Base-by-base conservation (phyloP, 352 stramenopile genomes). In the Peronosclerospora sorghi region DNA sequence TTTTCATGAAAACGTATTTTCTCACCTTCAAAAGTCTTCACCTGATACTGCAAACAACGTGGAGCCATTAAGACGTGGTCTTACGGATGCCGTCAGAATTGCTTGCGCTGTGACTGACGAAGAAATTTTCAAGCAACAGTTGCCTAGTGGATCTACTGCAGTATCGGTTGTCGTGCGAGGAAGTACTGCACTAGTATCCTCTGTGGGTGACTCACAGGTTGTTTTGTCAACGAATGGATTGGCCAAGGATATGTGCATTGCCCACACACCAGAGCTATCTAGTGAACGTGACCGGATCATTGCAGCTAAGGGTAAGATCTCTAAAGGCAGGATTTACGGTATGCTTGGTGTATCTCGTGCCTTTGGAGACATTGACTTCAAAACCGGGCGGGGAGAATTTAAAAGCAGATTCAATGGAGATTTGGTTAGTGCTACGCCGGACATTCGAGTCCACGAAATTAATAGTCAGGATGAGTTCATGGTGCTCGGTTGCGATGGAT, bases 291-390 rank as follows among this genome's bases (percentile, higher is more conserved):
- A 74, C 23, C 73, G 85, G 23, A 95, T 96, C 43, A 54, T 86
- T 4, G 62, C 72, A 4, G 80, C 80, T 23, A 88, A 90, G 35
- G 85, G 85, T 35, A 65, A 80, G 17, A 73, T 95, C 40, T 59
- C 79, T 3, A 86, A 95, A 37, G 82, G 79, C 30, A 61, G 81
- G 32, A 87, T 96, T 35, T 90, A 92, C 54, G 81, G 81, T 7
- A 73, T 89, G 45, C 50, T 93, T 0, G 73, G 72, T 4, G 81
- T 93, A 10, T 91, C 81, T 5, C 56, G 81, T 10, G 76, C 81
- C 0, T 93, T 93, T 54, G 81, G 81, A 12, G 80, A 93, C 59
- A 85, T 79, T 40, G 75, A 88, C 38, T 86, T 93, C 44, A 93
- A 93, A n/a, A n/a, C n/a, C n/a, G n/a, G n/a, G n/a, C n/a, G n/a